Evolutionary conservation across 768 basidiomycete species (phyloP).

Genomic region (Podaxis carcinomalis): DNA sequence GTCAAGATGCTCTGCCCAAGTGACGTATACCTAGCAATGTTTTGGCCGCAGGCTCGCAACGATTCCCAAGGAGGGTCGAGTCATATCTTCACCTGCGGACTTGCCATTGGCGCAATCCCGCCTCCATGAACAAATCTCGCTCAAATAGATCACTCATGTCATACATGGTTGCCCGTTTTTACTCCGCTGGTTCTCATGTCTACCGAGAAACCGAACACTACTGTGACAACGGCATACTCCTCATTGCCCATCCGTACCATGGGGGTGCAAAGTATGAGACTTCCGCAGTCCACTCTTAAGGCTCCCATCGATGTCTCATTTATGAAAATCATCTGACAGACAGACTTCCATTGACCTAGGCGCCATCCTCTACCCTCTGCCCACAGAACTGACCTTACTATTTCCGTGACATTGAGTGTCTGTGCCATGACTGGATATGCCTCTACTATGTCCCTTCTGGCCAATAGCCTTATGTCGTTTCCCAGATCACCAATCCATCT

Average conservation of each 20-base stretch:
- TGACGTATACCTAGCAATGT: not conserved
- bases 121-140: not conserved
- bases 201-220: not conserved
- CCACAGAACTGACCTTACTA: slow-evolving; percentile 1
- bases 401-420: slow-evolving; percentile 1
- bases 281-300: not conserved
- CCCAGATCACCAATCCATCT: not conserved
- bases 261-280: not conserved
- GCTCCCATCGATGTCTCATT: not conserved
- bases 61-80: not conserved
- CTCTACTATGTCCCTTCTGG: not conserved
- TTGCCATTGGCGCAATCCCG: not conserved
- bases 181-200: slow-evolving; percentile 5
- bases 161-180: not conserved
- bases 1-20: not conserved
- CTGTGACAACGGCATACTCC: not conserved
- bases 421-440: not conserved
- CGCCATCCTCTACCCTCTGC: not conserved
- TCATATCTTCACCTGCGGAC: not conserved
- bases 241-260: not conserved
- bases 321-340: slow-evolving; percentile 3
- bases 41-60: not conserved
- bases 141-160: not conserved
- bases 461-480: not conserved
- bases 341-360: not conserved